Conservation (phyloP, 257 asterid genomes). For the Solanum neorickii region DNA sequence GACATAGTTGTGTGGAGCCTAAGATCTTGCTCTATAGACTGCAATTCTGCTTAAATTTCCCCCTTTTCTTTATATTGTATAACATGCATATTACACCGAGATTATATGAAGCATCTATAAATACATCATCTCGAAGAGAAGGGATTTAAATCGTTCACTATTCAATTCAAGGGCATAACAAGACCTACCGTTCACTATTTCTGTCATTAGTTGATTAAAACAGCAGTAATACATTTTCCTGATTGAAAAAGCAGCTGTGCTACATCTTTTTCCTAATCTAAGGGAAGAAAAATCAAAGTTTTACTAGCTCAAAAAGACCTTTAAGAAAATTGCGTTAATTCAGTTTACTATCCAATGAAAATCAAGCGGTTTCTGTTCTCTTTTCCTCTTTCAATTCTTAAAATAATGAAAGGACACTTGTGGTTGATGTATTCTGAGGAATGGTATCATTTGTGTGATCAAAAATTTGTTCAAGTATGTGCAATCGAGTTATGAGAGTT, state of each 20-base stretch:
- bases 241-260: not conserved
- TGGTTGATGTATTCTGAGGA: not conserved
- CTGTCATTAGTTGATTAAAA: not conserved
- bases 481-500: not conserved
- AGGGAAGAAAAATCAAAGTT: not conserved
- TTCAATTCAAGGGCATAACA: not conserved
- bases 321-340: not conserved
- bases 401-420: not conserved
- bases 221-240: not conserved
- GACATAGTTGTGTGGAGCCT: not conserved
- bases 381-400: not conserved
- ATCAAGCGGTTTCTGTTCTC: not conserved
- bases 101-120: not conserved
- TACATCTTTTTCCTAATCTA: not conserved
- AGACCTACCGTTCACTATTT: not conserved
- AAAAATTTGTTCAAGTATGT: not conserved
- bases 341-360: not conserved
- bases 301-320: not conserved
- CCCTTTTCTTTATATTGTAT: not conserved
- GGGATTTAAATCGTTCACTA: not conserved
- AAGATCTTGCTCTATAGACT: not conserved
- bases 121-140: not conserved
- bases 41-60: not conserved
- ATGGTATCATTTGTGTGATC: not conserved
- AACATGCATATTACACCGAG: not conserved